Evolutionary conservation across 2,329 filamentous ascomycete genomes (phyloP), one percentile per base, ranked within the genome.

Genomic region (Claviceps sp.): DNA sequence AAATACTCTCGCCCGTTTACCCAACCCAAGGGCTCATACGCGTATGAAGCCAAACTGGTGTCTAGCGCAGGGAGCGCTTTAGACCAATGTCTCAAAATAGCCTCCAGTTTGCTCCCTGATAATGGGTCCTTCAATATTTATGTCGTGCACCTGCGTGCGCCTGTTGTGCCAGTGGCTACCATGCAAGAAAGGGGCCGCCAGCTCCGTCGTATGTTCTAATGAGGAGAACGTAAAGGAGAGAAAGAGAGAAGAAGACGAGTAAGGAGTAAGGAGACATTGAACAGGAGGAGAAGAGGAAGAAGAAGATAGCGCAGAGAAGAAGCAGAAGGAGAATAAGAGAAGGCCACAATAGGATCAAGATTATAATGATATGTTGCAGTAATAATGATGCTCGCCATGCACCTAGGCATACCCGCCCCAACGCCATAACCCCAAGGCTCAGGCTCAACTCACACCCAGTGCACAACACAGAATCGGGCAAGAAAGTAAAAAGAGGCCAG

Each of bases 381-480:
- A 8, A 26, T 26, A 30, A 16, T 26, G 30, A 47, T 50, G 43
- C 26, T 46, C 37, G 26, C 26, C 16, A 34, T 38, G 34, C 24
- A 13, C 11, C 7, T 22, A 18, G 7, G 20, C 4, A 16, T 24
- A 16, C 22, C 37, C 13, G 20, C 26, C 18, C 26, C 37, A 26
- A 40, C 22, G 9, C 26, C 42, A 18, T 20, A 42, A 16, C 24
- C 37, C 26, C 11, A n/a, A n/a, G 20, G 40, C 3, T 42, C 13
- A 41, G 18, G 26, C 24, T 47, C 18, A 18, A 18, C 18, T 34
- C 9, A 11, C 30, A 34, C 9, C 30, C 37, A 37, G 20, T 48
- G 26, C 44, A 38, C 48, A 22, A 47, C n/a, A 26, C 43, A 47
- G 52, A 54, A 50, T 47, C 16, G 13, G 26, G 51, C 41, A 43